Percentiles rank a stretch among this genome's conserved stretches.
Evolutionary conservation across 106 monocot species (phyloP).

Genomic region (Dendrobium nobile): DNA sequence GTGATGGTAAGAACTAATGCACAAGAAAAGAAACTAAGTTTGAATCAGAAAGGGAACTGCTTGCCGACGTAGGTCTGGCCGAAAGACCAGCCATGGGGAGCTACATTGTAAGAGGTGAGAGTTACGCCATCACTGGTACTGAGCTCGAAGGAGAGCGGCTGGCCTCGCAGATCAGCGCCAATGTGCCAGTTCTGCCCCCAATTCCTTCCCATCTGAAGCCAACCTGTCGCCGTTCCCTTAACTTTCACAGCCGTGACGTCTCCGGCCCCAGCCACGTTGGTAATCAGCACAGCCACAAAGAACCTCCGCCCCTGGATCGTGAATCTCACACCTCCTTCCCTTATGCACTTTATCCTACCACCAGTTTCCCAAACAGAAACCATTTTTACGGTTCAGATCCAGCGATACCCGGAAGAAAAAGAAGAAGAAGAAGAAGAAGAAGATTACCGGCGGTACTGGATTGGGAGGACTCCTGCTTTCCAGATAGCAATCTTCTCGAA

Average conservation of each 20-base stretch:
- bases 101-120: constrained; percentile 67
- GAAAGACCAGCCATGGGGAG: constrained; percentile 70
- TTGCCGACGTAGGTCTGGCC: constrained; percentile 72
- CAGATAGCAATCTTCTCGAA: constrained; percentile 99
- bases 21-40: not conserved
- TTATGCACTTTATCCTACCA: constrained; percentile 68
- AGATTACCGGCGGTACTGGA: constrained; percentile 82
- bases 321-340: constrained; percentile 75
- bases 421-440: not conserved
- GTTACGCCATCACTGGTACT: constrained; percentile 58
- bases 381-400: not conserved
- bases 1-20: not conserved
- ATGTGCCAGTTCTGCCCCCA: constrained; percentile 99
- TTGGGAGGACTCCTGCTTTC: constrained; percentile 91
- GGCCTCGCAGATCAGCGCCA: constrained; percentile 60
- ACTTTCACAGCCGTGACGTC: constrained; percentile 83
- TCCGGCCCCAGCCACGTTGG: constrained; percentile 84
- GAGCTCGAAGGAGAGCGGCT: constrained; percentile 89
- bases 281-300: constrained; percentile 74
- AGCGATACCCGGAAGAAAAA: constrained; percentile 1
- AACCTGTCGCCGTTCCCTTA: constrained; percentile 68
- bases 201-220: constrained; percentile 87
- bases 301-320: constrained; percentile 58
- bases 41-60: constrained; percentile 57
- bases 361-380: not conserved